These are phyloP conservation scores for Phytophthora sp. DNA, from an alignment of 352 stramenopile genomes.

Conservation along the genomic window DNA sequence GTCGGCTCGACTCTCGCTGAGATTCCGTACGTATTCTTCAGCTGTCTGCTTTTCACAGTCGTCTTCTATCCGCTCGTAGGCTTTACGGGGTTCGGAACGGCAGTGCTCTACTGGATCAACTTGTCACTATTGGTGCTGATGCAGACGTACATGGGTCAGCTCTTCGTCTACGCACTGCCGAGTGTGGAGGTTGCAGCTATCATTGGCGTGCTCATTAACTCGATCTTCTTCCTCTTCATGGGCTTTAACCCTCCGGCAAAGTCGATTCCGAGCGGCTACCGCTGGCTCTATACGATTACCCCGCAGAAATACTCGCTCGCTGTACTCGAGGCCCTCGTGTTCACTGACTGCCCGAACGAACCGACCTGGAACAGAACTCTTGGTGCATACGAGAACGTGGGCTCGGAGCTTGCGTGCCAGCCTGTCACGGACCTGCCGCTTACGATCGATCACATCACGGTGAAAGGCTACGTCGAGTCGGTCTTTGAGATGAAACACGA, in stretches of 20 bases:
- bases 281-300: constrained; percentile 30
- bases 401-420: constrained; percentile 27
- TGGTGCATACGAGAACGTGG: constrained; percentile 23
- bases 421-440: constrained; percentile 22
- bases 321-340: constrained; percentile 35
- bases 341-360: constrained; percentile 30
- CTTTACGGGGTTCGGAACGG: constrained; percentile 37
- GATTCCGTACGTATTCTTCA: constrained; percentile 61
- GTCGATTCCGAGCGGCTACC: constrained; percentile 31
- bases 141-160: constrained; percentile 42
- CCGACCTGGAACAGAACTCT: constrained; percentile 30
- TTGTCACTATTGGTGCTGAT: constrained; percentile 39
- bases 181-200: constrained; percentile 33
- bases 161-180: constrained; percentile 25
- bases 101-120: constrained; percentile 40
- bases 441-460: constrained; percentile 28
- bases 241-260: constrained; percentile 31
- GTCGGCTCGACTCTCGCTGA: constrained; percentile 73
- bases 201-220: constrained; percentile 32
- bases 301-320: constrained; percentile 31
- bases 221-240: constrained; percentile 34
- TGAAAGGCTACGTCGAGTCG: constrained; percentile 34
- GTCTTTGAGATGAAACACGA: constrained; percentile 34
- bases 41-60: constrained; percentile 35
- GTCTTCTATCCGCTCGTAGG: constrained; percentile 45